Conservation (phyloP, 1,284 basidiomycete species). For the Austroboletus niveus region DNA sequence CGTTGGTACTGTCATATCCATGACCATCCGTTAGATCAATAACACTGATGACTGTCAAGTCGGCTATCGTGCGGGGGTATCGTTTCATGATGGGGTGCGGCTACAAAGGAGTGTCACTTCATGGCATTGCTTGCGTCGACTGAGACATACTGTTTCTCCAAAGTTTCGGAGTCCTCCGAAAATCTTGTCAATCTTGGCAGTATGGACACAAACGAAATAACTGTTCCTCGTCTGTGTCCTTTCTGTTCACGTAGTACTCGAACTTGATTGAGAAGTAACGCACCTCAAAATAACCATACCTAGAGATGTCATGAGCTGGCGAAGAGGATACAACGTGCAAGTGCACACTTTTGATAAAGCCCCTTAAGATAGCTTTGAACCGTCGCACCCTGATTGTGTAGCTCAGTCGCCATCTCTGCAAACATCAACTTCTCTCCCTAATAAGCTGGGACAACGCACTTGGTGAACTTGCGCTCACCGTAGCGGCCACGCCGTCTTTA, state of each 20-base stretch:
- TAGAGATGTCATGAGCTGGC: constrained; percentile 39
- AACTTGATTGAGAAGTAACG: neutral
- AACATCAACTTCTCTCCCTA: constrained; percentile 52
- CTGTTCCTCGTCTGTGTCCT: constrained; percentile 72
- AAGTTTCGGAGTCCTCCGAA: constrained; percentile 65
- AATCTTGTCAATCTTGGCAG: constrained; percentile 60
- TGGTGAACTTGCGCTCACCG: constrained; percentile 40
- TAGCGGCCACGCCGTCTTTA: constrained; percentile 81
- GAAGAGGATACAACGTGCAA: neutral
- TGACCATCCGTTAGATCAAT: constrained; percentile 69
- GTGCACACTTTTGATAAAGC: constrained; percentile 60
- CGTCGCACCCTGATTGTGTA: constrained; percentile 52
- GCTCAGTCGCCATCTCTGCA: constrained; percentile 57
- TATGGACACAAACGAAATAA: constrained; percentile 75
- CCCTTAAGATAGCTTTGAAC: constrained; percentile 57
- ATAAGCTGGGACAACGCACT: neutral
- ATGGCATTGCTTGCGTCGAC: neutral
- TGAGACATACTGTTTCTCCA: constrained; percentile 38
- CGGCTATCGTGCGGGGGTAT: constrained; percentile 65
- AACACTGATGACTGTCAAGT: constrained; percentile 57
- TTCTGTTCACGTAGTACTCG: constrained; percentile 1
- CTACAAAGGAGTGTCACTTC: constrained; percentile 10
- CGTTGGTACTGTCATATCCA: constrained; percentile 67
- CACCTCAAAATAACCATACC: constrained; percentile 38
- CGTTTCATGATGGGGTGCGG: constrained; percentile 13